phyloP scores from a whole-genome alignment of 2,329 filamentous ascomycete genomes.

The Didymella glomerata region DNA sequence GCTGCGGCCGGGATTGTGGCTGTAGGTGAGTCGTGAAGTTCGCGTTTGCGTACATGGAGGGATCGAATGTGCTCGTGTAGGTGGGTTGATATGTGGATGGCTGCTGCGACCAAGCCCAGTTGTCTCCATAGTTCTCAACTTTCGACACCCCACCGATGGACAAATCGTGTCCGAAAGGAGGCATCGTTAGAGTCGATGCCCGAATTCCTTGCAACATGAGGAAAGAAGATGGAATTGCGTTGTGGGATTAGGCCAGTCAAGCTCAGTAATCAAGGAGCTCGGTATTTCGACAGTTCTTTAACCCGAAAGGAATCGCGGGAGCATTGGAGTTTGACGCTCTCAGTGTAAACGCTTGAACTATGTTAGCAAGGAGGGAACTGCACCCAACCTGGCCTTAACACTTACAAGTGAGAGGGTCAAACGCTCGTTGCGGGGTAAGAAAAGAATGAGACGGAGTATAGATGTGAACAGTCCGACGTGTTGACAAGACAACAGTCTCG shows the following conservation, averaged over 20 bases:
- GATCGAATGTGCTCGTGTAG: slow-evolving; percentile 43
- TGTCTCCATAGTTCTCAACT: slow-evolving; percentile 45
- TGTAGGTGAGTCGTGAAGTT: slow-evolving; percentile 37
- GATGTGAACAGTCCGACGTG: background rate
- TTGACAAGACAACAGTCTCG: background rate
- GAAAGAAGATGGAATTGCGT: slow-evolving; percentile 17
- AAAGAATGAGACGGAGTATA: background rate
- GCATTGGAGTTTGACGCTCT: background rate
- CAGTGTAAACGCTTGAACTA: background rate
- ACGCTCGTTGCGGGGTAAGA: background rate
- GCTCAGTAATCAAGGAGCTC: background rate
- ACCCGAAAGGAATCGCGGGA: background rate
- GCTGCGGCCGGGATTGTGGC: slow-evolving; percentile 29
- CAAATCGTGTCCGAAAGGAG: slow-evolving; percentile 48
- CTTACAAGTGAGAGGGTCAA: slow-evolving; percentile 1
- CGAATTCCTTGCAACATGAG: slow-evolving; percentile 51
- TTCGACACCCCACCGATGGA: slow-evolving; percentile 45
- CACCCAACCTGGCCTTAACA: background rate
- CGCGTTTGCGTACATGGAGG: slow-evolving; percentile 39
- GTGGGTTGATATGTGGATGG: slow-evolving; percentile 34
- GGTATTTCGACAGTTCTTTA: background rate
- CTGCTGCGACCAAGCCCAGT: slow-evolving; percentile 45
- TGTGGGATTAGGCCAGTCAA: background rate
- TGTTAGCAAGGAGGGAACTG: background rate
- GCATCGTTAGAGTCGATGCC: slow-evolving; percentile 48